Evolutionary conservation across 2,329 filamentous ascomycete genomes (phyloP), one percentile per base, ranked within the genome.

Genomic region (Lomentospora prolificans): DNA sequence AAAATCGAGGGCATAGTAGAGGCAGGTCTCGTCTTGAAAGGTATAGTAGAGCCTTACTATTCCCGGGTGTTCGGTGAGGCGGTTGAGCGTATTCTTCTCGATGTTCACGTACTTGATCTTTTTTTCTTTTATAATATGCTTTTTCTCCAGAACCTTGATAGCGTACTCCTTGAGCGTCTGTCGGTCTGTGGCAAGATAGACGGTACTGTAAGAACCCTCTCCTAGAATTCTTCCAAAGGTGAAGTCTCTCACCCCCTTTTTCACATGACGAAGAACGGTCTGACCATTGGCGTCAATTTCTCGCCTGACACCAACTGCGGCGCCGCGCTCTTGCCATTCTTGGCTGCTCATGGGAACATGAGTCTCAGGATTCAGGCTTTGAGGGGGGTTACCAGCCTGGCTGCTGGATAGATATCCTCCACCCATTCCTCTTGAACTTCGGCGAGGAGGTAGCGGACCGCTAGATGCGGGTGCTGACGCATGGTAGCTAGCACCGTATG

Each of bases 41-140:
- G 94, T 99, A 71, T 99, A 99, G 71, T 97, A 99, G 46, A 99
- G 78, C 60, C 94, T 87, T 57, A 99, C 91, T 58, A 99, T 92
- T 19, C 94, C 94, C 5, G 94, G 94, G 66, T 99, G 94, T 60
- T 99, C 92, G 3, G 92, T 97, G 57, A 99, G 76, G 60, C 94
- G 85, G 67, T 99, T 99, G 56, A 99, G 77, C 0, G 94, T 97
- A 71, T 99, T 92, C 74, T 96, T 96, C 71, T 99, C 94, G 64
- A 99, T 99, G 71, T 97, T 99, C 71, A 99, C 94, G 66, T 99
- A 99, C 77, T 99, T 99, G 66, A 99, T 95, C 78, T 99, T 99
- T 72, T 96, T 97, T 73, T 99, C 94, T 72, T 97, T 99, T 77
- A 99, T 99, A 66, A 99, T 99, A 70, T 99, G 94, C 64, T 90